phyloP scores from a whole-genome alignment of 2,329 filamentous ascomycete genomes.

The Cucurbitaria berberidis region DNA sequence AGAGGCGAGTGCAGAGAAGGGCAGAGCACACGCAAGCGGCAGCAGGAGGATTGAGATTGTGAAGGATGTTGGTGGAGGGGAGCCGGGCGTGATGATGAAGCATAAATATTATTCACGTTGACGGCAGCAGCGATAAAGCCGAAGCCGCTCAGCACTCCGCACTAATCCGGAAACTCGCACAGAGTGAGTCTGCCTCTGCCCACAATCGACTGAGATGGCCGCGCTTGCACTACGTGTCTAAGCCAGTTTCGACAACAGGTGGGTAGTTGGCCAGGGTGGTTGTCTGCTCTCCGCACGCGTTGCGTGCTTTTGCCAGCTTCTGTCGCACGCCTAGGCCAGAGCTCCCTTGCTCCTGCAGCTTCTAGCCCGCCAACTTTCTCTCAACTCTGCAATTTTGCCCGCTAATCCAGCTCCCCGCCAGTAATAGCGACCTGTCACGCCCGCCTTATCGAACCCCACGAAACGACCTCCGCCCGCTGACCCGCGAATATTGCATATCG shows the following conservation, averaged over 20 bases:
- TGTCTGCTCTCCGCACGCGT: conserved; percentile 22
- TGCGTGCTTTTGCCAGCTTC: conserved; percentile 18
- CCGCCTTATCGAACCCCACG: conserved; percentile 38
- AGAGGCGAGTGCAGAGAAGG: conserved; percentile 1
- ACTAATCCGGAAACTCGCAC: conserved; percentile 12
- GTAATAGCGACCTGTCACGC: conserved; percentile 16
- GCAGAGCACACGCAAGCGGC: background rate
- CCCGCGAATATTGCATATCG: conserved; percentile 35
- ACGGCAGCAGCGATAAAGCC: conserved; percentile 23
- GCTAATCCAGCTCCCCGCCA: conserved; percentile 21
- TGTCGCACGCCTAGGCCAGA: conserved; percentile 23
- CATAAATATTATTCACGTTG: conserved; percentile 31
- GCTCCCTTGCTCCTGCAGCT: conserved; percentile 22
- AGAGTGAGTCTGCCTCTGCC: conserved; percentile 17
- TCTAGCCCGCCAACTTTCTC: conserved; percentile 9
- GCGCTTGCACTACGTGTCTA: conserved; percentile 16
- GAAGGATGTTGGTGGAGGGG: conserved; percentile 21
- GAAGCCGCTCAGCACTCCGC: conserved; percentile 21
- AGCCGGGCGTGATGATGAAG: conserved; percentile 21
- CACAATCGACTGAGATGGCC: conserved; percentile 31
- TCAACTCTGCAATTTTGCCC: conserved; percentile 18
- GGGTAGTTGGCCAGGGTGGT: conserved; percentile 12
- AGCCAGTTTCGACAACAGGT: conserved; percentile 14
- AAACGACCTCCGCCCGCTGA: conserved; percentile 25
- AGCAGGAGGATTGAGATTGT: background rate